Base-by-base conservation (phyloP, 75 land plant genomes). In the Pinus albicaulis region DNA sequence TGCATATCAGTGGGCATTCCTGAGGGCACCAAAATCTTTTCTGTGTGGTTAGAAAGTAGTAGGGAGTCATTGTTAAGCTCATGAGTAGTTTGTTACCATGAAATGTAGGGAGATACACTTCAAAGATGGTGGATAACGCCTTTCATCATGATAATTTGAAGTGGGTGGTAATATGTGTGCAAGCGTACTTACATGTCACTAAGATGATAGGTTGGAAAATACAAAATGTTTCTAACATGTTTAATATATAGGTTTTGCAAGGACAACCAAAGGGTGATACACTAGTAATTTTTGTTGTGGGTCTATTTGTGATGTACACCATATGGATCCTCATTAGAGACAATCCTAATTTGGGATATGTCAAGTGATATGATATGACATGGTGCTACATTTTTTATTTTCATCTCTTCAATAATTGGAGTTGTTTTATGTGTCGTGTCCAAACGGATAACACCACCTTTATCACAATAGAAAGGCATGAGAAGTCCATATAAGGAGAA, bases 61-160 rank as follows among this genome's bases (percentile, higher is more conserved):
- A 31, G 76, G 77, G 74, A 74, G 76, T 74, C 57, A 62, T 81
- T 78, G 84, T 72, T 71, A 64, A 83, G 74, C 85, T 82, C 79
- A 82, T 82, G 83, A 83, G 80, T 76, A 76, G 84, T 59, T 82
- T 82, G 83, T 81, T 82, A 82, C 76, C 83, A 56, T 77, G 74
- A 79, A 81, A 78, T 87, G 80, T 80, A 89, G 90, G 91, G 99
- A 74, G 99, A 96, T 86, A 94, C 98, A 36, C 95, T 96, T 78
- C 99, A 94, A 76, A 85, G 95, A 80, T 96, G 99, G 99, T 79
- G 98, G 78, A 96, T 98, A 76, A 95, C 94, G 76, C 99, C 99
- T 73, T 94, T 96, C 82, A 96, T 96, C 74, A 96, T 96, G 99
- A 90, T 96, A 71, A 94, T 92, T 75, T 98, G 99, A 48, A 96